Evolutionary conservation across 1,284 basidiomycete genomes (phyloP), one percentile per base, ranked within the genome.

Genomic region (Laetiporus sulphureus): DNA sequence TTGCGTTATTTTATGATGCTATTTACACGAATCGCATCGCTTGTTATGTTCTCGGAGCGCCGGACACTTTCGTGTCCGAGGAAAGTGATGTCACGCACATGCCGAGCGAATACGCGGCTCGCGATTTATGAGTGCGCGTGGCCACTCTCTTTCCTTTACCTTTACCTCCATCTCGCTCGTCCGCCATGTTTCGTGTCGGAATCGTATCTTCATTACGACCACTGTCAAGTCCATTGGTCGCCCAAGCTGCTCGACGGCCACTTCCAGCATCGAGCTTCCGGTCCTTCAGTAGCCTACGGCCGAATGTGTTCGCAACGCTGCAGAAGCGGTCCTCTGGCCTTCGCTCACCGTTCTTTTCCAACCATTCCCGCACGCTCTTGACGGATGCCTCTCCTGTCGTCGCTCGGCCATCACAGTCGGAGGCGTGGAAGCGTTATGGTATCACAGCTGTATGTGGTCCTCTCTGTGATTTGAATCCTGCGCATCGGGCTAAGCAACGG

Each of bases 361-460:
- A 47, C 35, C 46, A 53, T 37, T 53, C 66, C 27, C 63, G 72
- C 29, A 53, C 63, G n/a, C 51, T 75, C 15, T 50, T 65, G 6
- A 73, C 74, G 5, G 71, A 72, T 43, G 61, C 68, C 1, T 52
- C 62, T 8, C 53, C 67, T 3, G 56, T 73, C 2, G 56, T 68
- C 13, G 45, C 59, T 21, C 58, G 59, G 6, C 56, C 66, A 4
- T 60, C 66, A 2, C 64, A 68, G 27, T 50, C 61, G 31, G 64
- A 71, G 13, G 61, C 68, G 8, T 75, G 73, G 73, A 73, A 61
- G 54, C 65, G 67, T 27, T 70, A 69, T 40, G 74, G 63, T 16
- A 63, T 75, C 42, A 73, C 72, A 23, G 72, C 70, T 11, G 73
- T 77, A 49, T 44, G 72, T 60, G 19, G 21, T 7, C 22, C 36